These are phyloP conservation scores for Taphrina betulina DNA, from an alignment of 1,139 yeast species.

Conservation along the genomic window DNA sequence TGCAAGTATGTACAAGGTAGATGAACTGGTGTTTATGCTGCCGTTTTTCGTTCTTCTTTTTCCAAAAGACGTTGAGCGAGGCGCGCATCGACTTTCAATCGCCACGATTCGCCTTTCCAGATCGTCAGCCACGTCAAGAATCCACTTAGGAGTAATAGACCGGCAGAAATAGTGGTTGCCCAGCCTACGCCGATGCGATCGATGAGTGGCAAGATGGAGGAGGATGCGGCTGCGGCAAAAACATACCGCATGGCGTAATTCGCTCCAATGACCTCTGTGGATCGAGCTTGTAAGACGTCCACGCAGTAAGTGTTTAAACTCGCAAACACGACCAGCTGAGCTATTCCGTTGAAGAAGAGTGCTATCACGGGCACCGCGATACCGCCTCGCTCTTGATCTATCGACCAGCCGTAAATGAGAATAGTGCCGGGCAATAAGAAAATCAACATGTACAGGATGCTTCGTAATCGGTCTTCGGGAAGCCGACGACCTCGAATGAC, in stretches of 20 bases:
- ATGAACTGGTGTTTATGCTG: background rate
- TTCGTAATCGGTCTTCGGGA: constrained; percentile 55
- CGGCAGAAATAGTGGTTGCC: constrained; percentile 51
- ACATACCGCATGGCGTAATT: constrained; percentile 54
- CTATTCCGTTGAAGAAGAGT: constrained; percentile 52
- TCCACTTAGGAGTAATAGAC: constrained; percentile 39
- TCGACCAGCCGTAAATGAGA: constrained; percentile 56
- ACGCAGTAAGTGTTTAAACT: constrained; percentile 57
- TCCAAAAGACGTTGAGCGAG: background rate
- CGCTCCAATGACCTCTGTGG: constrained; percentile 56
- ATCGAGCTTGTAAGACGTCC: constrained; percentile 55
- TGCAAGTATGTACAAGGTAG: too few relatives aligned
- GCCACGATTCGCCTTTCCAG: constrained; percentile 10
- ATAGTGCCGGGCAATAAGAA: constrained; percentile 49
- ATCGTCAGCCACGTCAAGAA: constrained; percentile 1
- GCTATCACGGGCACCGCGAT: constrained; percentile 55
- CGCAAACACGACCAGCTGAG: constrained; percentile 55
- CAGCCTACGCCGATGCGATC: constrained; percentile 55
- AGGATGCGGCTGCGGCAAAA: constrained; percentile 55
- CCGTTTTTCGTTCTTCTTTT: background rate
- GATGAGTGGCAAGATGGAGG: constrained; percentile 51
- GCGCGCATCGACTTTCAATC: constrained; percentile 5
- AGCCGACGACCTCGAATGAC: constrained; percentile 50
- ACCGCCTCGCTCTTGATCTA: constrained; percentile 54
- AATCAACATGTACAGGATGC: constrained; percentile 48